Percentiles rank a stretch among this genome's conserved stretches.
phyloP scores from a whole-genome alignment of 1,284 basidiomycete species.

The Psilocybe mexicana region DNA sequence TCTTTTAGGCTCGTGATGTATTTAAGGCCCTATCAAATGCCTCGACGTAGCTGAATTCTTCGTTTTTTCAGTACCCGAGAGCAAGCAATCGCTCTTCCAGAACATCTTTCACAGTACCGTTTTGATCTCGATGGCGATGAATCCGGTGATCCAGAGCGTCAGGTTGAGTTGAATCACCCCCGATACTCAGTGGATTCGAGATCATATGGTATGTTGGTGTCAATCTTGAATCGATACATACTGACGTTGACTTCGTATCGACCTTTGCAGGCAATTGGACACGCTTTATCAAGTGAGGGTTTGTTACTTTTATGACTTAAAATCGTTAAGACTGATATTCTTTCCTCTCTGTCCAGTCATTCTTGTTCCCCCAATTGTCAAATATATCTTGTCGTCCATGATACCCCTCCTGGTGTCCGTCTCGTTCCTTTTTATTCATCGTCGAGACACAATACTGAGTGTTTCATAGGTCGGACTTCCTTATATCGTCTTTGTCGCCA shows the following conservation, averaged over 20 bases:
- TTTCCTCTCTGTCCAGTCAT: slow-evolving; percentile 45
- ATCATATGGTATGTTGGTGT: slow-evolving; percentile 39
- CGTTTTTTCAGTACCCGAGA: slow-evolving; percentile 37
- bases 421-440: neutral
- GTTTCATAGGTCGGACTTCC: slow-evolving; percentile 53
- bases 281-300: slow-evolving; percentile 64
- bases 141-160: slow-evolving; percentile 25
- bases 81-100: slow-evolving; percentile 34
- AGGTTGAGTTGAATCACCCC: slow-evolving; percentile 9
- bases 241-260: neutral
- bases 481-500: slow-evolving; percentile 59
- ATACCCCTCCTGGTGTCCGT: slow-evolving; percentile 56
- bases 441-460: neutral
- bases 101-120: slow-evolving; percentile 38
- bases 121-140: slow-evolving; percentile 64
- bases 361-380: slow-evolving; percentile 61
- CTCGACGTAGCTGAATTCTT: neutral
- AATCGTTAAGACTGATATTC: neutral
- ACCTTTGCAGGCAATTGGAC: slow-evolving; percentile 64
- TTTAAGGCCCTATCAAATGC: slow-evolving; percentile 2
- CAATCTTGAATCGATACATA: neutral
- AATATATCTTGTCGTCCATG: slow-evolving; percentile 60
- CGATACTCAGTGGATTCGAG: slow-evolving; percentile 51
- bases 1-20: slow-evolving; percentile 33
- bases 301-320: neutral